phyloP scores from a whole-genome alignment of 441 rosid species.

The Populus tomentosa region DNA sequence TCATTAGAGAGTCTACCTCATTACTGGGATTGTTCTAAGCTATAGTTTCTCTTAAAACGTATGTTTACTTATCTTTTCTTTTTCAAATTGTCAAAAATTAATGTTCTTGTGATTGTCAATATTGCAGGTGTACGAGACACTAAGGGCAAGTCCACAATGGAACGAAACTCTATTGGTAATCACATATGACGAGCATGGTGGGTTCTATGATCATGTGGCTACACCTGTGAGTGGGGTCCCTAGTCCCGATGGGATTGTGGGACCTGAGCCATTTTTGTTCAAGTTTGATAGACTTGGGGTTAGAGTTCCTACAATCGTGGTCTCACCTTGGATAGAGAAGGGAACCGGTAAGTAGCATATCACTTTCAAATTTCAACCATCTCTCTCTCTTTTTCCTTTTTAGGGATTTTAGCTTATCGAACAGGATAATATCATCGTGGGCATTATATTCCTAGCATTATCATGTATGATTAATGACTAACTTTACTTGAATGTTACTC shows the following conservation, averaged over 20 bases:
- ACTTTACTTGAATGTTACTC: background rate
- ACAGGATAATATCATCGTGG: background rate
- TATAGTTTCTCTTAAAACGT: background rate
- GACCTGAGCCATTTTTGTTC: conserved; percentile 63
- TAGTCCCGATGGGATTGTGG: conserved; percentile 78
- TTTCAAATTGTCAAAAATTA: background rate
- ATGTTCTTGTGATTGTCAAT: too few species aligned
- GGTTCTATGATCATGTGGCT: conserved; percentile 76
- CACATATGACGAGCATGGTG: conserved; percentile 92
- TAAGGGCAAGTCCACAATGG: conserved; percentile 90
- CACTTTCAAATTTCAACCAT: background rate
- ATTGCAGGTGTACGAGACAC: conserved; percentile 66
- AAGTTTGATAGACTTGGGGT: conserved; percentile 69
- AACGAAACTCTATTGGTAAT: conserved; percentile 62
- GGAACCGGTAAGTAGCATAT: conserved; percentile 41
- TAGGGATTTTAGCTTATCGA: background rate
- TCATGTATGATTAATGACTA: background rate
- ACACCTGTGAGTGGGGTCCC: conserved; percentile 80
- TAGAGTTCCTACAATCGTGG: conserved; percentile 67
- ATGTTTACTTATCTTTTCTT: background rate
- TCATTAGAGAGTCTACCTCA: too few species aligned
- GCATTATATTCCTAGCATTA: background rate
- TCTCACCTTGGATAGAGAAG: conserved; percentile 84
- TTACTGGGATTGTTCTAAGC: background rate
- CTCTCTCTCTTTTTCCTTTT: background rate